Conservation (phyloP, 78 protist species). For the Trichosphaerium sp. region DNA sequence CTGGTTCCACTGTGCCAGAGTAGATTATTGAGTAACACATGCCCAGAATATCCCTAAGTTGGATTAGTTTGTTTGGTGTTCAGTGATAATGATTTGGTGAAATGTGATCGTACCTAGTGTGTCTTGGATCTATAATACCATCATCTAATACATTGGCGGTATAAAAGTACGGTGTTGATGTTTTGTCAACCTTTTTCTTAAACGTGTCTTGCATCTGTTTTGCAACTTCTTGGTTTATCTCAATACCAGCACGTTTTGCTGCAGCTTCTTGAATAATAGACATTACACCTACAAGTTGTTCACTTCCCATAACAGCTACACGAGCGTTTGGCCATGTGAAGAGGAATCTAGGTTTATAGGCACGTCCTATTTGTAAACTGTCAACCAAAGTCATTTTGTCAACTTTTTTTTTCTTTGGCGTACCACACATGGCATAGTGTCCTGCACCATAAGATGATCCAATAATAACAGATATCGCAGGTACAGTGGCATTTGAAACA, state of each 20-base stretch:
- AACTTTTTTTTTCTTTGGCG: too few relatives aligned
- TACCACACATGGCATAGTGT: slow-evolving; percentile 31
- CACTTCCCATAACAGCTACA: slow-evolving; percentile 31
- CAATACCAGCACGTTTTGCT: background rate
- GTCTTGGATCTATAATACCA: slow-evolving; percentile 19
- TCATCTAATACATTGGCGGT: slow-evolving; percentile 8
- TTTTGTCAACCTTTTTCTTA: background rate
- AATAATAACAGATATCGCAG: slow-evolving; percentile 3
- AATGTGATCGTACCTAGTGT: too few relatives aligned
- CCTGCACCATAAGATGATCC: slow-evolving; percentile 30
- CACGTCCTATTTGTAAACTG: too few relatives aligned
- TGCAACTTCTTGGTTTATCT: background rate
- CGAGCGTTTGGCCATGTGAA: slow-evolving; percentile 5
- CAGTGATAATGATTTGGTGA: too few relatives aligned
- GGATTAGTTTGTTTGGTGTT: too few relatives aligned
- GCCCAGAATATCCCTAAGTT: background rate
- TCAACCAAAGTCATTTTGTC: too few relatives aligned
- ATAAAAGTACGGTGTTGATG: background rate
- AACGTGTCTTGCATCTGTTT: background rate
- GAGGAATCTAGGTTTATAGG: slow-evolving; percentile 17
- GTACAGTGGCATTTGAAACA: slow-evolving; percentile 9
- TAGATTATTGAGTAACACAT: background rate
- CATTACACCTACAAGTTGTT: slow-evolving; percentile 31
- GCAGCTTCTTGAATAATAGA: background rate
- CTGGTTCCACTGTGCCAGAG: background rate